A percentile compares a stretch with the other conserved stretches of the same genome.
These are phyloP conservation scores for Gracilaria domingensis DNA, from an alignment of 23 red algal species.

Conservation along the genomic window DNA sequence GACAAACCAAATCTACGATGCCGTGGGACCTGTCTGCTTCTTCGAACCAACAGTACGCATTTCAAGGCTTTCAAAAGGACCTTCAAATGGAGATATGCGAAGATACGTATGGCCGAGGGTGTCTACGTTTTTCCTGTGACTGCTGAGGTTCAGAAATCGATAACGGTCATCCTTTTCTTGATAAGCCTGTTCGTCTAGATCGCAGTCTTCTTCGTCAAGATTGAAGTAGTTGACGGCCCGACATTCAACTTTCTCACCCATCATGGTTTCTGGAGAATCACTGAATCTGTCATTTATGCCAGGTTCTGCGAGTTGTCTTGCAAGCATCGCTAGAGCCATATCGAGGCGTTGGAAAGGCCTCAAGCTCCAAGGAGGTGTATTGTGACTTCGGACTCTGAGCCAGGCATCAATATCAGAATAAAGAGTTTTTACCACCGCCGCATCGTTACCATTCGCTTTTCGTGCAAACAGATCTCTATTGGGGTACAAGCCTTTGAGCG, in stretches of 20 bases:
- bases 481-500: background rate
- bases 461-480: background rate
- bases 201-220: background rate
- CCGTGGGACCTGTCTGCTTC: background rate
- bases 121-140: background rate
- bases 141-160: background rate
- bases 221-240: background rate
- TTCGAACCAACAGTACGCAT: background rate
- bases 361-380: too few relatives aligned
- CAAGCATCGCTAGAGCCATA: background rate
- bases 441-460: background rate
- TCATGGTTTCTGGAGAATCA: background rate
- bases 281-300: background rate
- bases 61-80: slow-evolving; percentile 15
- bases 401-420: slow-evolving; percentile 16
- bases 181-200: slow-evolving; percentile 11
- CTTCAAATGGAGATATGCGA: slow-evolving; percentile 18
- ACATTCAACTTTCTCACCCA: slow-evolving; percentile 8
- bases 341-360: background rate
- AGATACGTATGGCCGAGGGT: slow-evolving; percentile 2
- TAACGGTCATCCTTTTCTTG: slow-evolving; percentile 12
- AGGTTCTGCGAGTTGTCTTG: slow-evolving; percentile 3
- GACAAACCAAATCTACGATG: background rate
- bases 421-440: background rate
- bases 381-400: background rate